Percentiles rank a stretch among this genome's conserved stretches.
These are phyloP conservation scores for Aspergillaceae sp. DNA, from an alignment of 2,329 filamentous ascomycete species.

Conservation along the genomic window DNA sequence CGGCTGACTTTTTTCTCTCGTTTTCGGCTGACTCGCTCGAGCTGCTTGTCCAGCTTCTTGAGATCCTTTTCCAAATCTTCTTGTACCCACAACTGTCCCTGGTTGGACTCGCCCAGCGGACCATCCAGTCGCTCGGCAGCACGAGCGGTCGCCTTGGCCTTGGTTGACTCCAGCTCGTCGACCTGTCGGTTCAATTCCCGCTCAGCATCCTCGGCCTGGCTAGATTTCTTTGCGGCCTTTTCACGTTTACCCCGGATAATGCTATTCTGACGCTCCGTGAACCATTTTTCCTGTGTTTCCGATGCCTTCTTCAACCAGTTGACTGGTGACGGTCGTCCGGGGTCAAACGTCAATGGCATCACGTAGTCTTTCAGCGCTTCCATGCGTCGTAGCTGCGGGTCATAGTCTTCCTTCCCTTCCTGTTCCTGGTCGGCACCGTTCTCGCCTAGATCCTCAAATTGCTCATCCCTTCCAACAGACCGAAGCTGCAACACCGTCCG, in stretches of 20 bases:
- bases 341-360: conserved; percentile 1
- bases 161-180: conserved; percentile 3
- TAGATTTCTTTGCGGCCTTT: conserved; percentile 2
- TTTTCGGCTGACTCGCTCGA: conserved; percentile 3
- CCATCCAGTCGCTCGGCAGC: conserved; percentile 5
- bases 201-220: conserved; percentile 4
- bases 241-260: conserved; percentile 1
- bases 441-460: not conserved
- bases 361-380: conserved; percentile 4
- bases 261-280: conserved; percentile 5
- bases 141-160: conserved; percentile 1
- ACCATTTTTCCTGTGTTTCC: conserved; percentile 3
- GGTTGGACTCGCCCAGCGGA: conserved; percentile 7
- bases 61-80: conserved; percentile 7
- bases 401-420: not conserved
- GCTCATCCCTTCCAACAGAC: not conserved
- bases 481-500: conserved; percentile 4
- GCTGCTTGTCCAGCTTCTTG: conserved; percentile 3
- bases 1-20: conserved; percentile 5
- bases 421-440: not conserved
- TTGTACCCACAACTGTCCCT: conserved; percentile 3
- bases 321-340: not conserved
- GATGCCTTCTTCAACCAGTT: conserved; percentile 6
- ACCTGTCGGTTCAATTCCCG: conserved; percentile 2
- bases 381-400: conserved; percentile 6